Evolutionary conservation across 768 basidiomycete species (phyloP).

Genomic region (Cystobasidium ongulense): DNA sequence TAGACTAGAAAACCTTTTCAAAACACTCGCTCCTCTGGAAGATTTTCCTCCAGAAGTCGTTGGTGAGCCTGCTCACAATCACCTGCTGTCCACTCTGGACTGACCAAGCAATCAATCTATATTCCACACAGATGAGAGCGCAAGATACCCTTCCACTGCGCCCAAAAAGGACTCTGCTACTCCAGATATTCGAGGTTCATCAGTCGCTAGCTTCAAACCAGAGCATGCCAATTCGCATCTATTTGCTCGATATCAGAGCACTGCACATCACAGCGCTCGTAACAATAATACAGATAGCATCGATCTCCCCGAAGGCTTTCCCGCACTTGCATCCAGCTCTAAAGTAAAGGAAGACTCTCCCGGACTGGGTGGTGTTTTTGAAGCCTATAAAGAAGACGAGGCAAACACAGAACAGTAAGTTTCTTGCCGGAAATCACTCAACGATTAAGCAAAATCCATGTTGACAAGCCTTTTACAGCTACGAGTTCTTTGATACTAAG

Average conservation of each 20-base stretch:
- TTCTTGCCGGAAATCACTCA: not conserved
- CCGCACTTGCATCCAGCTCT: not conserved
- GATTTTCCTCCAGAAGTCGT: not conserved
- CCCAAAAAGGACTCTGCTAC: not conserved
- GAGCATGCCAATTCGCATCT: not conserved
- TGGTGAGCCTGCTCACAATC: constrained; percentile 1
- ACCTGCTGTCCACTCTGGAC: not conserved
- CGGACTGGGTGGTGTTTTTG: not conserved
- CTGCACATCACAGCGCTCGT: not conserved
- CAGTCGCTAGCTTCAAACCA: not conserved
- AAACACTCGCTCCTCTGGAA: not conserved
- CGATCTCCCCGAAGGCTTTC: not conserved
- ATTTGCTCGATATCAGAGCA: not conserved
- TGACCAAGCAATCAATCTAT: no score
- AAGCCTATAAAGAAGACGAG: not conserved
- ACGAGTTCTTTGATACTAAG: not conserved
- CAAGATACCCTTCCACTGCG: not conserved
- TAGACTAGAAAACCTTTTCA: constrained; percentile 18
- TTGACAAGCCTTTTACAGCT: not conserved
- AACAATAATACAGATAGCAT: not conserved
- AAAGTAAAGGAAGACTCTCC: not conserved
- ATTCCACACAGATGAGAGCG: not conserved
- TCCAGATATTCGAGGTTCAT: not conserved
- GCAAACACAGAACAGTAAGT: not conserved
- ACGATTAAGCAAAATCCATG: not conserved